Evolutionary conservation across 352 stramenopile species (phyloP).

Genomic region (Globisporangium sylvaticum): DNA sequence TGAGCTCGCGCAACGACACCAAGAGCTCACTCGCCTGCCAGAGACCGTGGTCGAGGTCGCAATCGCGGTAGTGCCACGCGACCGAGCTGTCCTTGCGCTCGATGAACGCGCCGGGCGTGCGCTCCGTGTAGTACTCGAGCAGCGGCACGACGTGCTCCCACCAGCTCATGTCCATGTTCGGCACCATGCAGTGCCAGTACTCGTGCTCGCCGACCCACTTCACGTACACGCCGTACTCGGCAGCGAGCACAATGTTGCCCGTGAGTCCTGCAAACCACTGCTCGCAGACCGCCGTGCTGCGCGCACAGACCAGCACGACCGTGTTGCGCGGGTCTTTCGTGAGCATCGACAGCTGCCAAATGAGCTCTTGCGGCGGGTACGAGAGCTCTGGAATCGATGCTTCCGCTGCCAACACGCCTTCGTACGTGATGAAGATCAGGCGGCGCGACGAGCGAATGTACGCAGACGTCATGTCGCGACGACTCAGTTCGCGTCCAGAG

Average conservation of each 20-base stretch:
- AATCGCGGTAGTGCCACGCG: conserved; percentile 89
- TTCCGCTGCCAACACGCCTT: conserved; percentile 81
- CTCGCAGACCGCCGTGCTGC: conserved; percentile 68
- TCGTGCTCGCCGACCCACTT: conserved; percentile 66
- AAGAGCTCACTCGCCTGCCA: conserved; percentile 90
- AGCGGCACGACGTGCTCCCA: conserved; percentile 75
- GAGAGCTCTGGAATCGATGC: conserved; percentile 84
- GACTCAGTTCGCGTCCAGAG: conserved; percentile 71
- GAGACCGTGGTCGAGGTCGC: conserved; percentile 79
- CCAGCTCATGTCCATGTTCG: conserved; percentile 76
- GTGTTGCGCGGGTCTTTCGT: conserved; percentile 71
- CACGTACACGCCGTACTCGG: conserved; percentile 79
- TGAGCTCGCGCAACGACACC: conserved; percentile 73
- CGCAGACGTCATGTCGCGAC: conserved; percentile 83
- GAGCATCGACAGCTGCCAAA: conserved; percentile 83
- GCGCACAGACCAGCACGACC: conserved; percentile 69
- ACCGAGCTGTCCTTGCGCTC: conserved; percentile 84
- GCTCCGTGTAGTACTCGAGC: conserved; percentile 82
- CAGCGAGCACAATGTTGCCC: conserved; percentile 62
- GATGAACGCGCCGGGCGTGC: conserved; percentile 79
- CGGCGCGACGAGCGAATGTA: conserved; percentile 65
- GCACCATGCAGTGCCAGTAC: conserved; percentile 74
- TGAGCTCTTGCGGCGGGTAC: conserved; percentile 77
- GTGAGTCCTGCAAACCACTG: conserved; percentile 73
- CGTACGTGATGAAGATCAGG: conserved; percentile 88